Conservation (phyloP, 208 protist species). For the Trypanosomatidae sp. region DNA sequence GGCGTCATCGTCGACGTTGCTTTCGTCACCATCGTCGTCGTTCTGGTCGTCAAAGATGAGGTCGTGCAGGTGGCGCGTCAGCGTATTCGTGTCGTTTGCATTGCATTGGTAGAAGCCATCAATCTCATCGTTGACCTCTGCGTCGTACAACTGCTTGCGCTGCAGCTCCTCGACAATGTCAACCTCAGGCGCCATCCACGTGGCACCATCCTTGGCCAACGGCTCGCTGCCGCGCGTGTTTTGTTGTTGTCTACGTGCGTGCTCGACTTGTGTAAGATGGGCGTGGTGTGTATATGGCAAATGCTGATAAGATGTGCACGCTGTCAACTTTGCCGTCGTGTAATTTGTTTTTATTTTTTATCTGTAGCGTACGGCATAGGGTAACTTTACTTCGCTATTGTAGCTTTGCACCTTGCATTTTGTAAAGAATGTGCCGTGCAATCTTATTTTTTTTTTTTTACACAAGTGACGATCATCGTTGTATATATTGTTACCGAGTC, state of each 20-base stretch:
- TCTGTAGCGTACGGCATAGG: too few relatives aligned
- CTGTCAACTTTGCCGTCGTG: too few relatives aligned
- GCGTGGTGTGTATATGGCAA: too few relatives aligned
- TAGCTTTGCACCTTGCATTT: too few relatives aligned
- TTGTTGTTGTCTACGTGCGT: neutral
- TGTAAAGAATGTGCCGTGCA: too few relatives aligned
- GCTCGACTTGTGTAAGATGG: too few relatives aligned
- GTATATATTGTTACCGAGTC: too few relatives aligned
- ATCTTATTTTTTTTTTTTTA: too few relatives aligned
- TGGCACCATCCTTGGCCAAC: conserved; percentile 5
- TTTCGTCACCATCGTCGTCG: conserved; percentile 1
- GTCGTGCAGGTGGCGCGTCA: conserved; percentile 15
- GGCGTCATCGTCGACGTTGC: conserved; percentile 20
- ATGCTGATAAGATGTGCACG: too few relatives aligned
- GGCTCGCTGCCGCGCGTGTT: neutral
- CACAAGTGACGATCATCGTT: too few relatives aligned
- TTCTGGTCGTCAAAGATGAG: conserved; percentile 26
- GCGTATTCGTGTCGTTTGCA: conserved; percentile 7
- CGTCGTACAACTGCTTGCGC: conserved; percentile 15
- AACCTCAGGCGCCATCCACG: conserved; percentile 1
- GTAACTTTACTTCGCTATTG: too few relatives aligned
- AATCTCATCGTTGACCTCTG: conserved; percentile 15
- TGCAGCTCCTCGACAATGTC: conserved; percentile 26
- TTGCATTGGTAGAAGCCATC: conserved; percentile 23
- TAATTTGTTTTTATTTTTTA: too few relatives aligned